These are phyloP conservation scores for Penicillium samsonianum DNA, from an alignment of 495 filamentous ascomycete species.

Conservation along the genomic window DNA sequence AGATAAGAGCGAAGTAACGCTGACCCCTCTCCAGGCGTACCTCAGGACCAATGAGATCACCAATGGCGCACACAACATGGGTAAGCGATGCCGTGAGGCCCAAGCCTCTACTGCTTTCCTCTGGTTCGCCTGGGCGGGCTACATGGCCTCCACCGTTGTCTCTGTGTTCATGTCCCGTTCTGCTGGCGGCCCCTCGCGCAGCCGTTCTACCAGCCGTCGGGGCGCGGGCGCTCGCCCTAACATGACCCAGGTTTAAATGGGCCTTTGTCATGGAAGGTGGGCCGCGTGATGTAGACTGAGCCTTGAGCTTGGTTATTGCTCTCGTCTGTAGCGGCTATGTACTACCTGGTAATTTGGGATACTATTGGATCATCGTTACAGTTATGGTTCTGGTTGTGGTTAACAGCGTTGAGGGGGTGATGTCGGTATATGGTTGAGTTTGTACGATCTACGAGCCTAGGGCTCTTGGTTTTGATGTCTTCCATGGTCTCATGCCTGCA, in stretches of 20 bases:
- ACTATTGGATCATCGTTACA: not conserved
- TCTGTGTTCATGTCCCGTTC: constrained; percentile 47
- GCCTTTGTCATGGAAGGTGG: not conserved
- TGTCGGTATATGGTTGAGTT: not conserved
- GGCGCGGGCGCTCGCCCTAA: constrained; percentile 49
- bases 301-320: not conserved
- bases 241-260: constrained; percentile 66
- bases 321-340: not conserved
- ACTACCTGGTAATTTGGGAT: constrained; percentile 7
- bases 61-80: constrained; percentile 54
- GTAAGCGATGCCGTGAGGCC: constrained; percentile 66
- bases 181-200: constrained; percentile 43
- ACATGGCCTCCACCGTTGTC: constrained; percentile 54
- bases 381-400: not conserved
- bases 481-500: constrained; percentile 6
- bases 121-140: constrained; percentile 70
- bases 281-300: not conserved
- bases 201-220: constrained; percentile 44
- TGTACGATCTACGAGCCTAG: not conserved
- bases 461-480: not conserved
- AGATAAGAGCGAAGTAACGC: not conserved
- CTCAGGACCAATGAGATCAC: constrained; percentile 57
- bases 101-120: constrained; percentile 70
- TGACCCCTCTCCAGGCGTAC: constrained; percentile 39
- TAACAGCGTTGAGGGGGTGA: constrained; percentile 1